These are phyloP conservation scores for Metahyphopichia silvanorum DNA, from an alignment of 805 yeast species.

Conservation along the genomic window DNA sequence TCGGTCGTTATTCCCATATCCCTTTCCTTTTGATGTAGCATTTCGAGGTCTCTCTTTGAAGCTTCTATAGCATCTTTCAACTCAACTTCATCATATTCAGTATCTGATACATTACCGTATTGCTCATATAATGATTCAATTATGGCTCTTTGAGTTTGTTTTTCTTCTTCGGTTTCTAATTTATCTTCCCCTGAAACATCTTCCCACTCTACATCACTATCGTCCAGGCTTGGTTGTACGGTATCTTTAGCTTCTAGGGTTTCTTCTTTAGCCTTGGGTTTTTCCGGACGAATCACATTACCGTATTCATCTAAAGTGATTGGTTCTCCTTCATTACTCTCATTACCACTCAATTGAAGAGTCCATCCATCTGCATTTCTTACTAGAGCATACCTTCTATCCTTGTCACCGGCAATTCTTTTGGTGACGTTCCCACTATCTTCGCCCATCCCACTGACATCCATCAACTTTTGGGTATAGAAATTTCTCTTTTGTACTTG, in stretches of 20 bases:
- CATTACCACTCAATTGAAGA: conserved; percentile 49
- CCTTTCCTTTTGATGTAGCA: conserved; percentile 23
- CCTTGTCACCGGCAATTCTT: conserved; percentile 82
- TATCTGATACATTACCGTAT: conserved; percentile 17
- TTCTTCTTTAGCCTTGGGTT: neutral
- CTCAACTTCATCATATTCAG: conserved; percentile 30
- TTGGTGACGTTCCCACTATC: conserved; percentile 42
- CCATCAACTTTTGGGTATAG: conserved; percentile 83
- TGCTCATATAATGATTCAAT: conserved; percentile 35
- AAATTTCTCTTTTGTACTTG: conserved; percentile 91
- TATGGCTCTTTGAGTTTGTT: conserved; percentile 23
- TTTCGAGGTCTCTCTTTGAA: conserved; percentile 41
- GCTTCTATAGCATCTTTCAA: conserved; percentile 46
- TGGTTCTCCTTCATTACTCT: conserved; percentile 42
- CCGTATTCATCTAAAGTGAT: conserved; percentile 48
- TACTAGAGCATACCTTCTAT: conserved; percentile 68
- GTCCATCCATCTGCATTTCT: conserved; percentile 85
- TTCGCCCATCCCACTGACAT: conserved; percentile 74
- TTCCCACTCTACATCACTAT: conserved; percentile 62
- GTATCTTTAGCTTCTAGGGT: neutral
- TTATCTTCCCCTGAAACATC: conserved; percentile 53
- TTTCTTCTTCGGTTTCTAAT: conserved; percentile 24
- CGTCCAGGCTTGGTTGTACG: conserved; percentile 11
- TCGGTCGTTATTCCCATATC: conserved; percentile 3
- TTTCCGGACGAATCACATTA: conserved; percentile 5